Evolutionary conservation across 306 rosid species (phyloP), one percentile per base, ranked within the genome.

Genomic region (Vicia sativa): DNA sequence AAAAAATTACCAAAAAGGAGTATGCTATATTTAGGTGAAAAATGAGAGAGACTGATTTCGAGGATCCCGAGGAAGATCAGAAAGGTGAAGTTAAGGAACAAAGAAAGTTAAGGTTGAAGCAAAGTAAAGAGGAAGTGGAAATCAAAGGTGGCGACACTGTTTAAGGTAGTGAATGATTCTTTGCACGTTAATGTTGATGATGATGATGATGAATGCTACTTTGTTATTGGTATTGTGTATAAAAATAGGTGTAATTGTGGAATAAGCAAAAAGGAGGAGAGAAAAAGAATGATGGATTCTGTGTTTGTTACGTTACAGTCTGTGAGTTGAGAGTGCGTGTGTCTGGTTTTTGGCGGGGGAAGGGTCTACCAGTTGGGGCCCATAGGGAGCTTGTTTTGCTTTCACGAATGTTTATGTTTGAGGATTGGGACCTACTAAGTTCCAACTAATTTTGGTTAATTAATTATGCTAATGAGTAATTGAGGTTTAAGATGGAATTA

Each of bases 41-140:
- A 82, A 34, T 55, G 15, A 55, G 67, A 31, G 26, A 67, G 16
- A 57, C 25, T 2, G 65, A 49, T 50, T 66, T 62, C 19, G 79
- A 53, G 35, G 83, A 78, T 83, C 80, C 80, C 81, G 68, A 79
- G 37, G 65, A 74, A 75, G 89, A 89, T 82, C 78, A 84, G 62
- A 73, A 43, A 74, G 79, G 50, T 23, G 71, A 44, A 53, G 13
- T 69, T 61, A 70, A 53, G 18, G 2, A 55, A 76, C 14, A 67
- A 37, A 63, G 43, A 16, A n/a, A 69, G 66, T 39, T 53, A 12
- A 12, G 66, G 59, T 65, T 65, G 59, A 65, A 76, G 13, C 46
- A 18, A 55, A 70, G 67, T 35, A 34, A 73, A 54, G 76, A 29
- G 41, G 12, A 13, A 70, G 15, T 42, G 41, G 42, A 70, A 62